Evolutionary conservation across 1,284 basidiomycete species (phyloP).

Genomic region (Mycosarcoma maydis): DNA sequence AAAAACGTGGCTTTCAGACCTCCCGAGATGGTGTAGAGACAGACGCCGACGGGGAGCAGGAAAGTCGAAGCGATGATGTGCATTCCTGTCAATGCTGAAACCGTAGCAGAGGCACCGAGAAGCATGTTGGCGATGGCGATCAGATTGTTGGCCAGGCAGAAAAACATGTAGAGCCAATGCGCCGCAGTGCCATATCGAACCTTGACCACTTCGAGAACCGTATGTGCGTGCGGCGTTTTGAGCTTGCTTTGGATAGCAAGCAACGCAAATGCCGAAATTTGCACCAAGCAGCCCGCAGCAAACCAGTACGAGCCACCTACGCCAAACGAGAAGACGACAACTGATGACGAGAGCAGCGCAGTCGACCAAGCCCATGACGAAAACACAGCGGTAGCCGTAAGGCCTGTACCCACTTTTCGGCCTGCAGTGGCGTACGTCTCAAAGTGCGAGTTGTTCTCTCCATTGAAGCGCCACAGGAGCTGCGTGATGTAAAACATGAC

Average conservation of each 20-base stretch:
- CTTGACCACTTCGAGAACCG: constrained; percentile 59
- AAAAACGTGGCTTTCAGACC: constrained; percentile 59
- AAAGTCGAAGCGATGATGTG: constrained; percentile 55
- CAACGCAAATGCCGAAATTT: constrained; percentile 53
- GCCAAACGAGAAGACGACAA: constrained; percentile 51
- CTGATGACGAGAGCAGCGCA: constrained; percentile 44
- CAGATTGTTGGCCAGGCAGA: constrained; percentile 59
- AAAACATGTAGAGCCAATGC: constrained; percentile 59
- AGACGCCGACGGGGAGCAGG: constrained; percentile 57
- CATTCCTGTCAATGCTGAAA: constrained; percentile 60
- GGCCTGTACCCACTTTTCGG: constrained; percentile 56
- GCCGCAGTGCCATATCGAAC: constrained; percentile 54
- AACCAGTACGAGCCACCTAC: constrained; percentile 51
- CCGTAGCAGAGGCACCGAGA: constrained; percentile 55
- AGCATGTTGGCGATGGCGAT: constrained; percentile 62
- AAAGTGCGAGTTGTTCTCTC: constrained; percentile 50
- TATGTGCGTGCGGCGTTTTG: constrained; percentile 57
- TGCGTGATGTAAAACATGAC: constrained; percentile 50
- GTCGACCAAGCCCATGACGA: constrained; percentile 61
- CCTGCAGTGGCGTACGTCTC: constrained; percentile 56
- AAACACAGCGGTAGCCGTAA: constrained; percentile 60
- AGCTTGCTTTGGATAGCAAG: constrained; percentile 54
- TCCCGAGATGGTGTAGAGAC: constrained; percentile 57
- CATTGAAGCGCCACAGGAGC: constrained; percentile 35
- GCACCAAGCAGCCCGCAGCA: constrained; percentile 48